Percentiles rank a stretch among this genome's conserved stretches.
Conservation (phyloP, 495 filamentous ascomycete species). For the Xylaria acuta region DNA sequence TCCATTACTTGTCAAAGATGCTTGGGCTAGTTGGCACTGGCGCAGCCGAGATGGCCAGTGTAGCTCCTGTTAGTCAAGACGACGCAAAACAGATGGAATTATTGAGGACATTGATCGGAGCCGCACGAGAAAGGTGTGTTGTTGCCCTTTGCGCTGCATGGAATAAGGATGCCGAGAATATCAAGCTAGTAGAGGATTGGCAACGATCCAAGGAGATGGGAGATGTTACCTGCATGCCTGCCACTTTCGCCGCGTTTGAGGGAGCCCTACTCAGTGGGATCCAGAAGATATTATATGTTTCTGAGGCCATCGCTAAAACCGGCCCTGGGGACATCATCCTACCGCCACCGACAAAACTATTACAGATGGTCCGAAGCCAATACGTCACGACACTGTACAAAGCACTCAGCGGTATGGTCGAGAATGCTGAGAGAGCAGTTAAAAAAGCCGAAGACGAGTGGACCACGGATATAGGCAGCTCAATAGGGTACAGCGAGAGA, state of each 20-base stretch:
- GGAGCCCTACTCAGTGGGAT: constrained; percentile 76
- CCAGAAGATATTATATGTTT: constrained; percentile 94
- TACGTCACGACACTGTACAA: constrained; percentile 94
- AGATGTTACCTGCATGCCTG: constrained; percentile 90
- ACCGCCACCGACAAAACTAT: constrained; percentile 79
- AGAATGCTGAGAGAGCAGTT: constrained; percentile 81
- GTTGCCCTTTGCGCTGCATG: constrained; percentile 82
- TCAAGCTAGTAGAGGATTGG: constrained; percentile 93
- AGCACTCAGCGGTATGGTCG: constrained; percentile 89
- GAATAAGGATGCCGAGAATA: constrained; percentile 86
- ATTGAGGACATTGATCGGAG: constrained; percentile 72
- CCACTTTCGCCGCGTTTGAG: constrained; percentile 80
- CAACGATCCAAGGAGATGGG: constrained; percentile 74
- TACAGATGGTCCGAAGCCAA: constrained; percentile 82
- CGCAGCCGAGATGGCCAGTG: constrained; percentile 82
- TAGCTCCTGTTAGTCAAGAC: constrained; percentile 66
- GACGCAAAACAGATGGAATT: constrained; percentile 65
- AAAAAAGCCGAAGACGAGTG: constrained; percentile 65
- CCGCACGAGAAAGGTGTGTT: constrained; percentile 82
- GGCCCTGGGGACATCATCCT: constrained; percentile 75
- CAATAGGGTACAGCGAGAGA: constrained; percentile 31
- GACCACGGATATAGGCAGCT: constrained; percentile 56
- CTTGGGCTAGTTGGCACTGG: constrained; percentile 81
- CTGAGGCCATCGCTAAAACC: constrained; percentile 74
- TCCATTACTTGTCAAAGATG: constrained; percentile 83